Evolutionary conservation across 2,329 filamentous ascomycete genomes (phyloP), one percentile per base, ranked within the genome.

Genomic region (Exophiala sp.): DNA sequence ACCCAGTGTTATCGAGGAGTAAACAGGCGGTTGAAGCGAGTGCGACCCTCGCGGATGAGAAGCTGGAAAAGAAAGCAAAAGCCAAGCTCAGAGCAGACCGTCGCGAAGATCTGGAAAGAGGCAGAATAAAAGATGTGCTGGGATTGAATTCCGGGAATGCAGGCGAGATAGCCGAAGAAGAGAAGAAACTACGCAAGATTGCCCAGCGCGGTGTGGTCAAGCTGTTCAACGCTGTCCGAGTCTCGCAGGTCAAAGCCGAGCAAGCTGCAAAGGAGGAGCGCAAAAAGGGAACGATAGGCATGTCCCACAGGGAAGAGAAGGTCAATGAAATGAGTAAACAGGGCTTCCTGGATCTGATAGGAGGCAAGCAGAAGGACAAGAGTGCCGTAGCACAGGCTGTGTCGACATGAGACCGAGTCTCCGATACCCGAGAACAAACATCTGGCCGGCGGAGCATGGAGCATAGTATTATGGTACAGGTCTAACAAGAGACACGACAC

Each of bases 261-360:
- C 87, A 90, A 4, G 85, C 88, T 12, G 69, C 66, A 67, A 83
- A 78, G 69, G 82, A 83, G 61, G 80, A 84, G 45, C 82, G 82
- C 71, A 84, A 83, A 62, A 82, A 86, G 57, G 88, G 90, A 3
- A 77, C 95, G 0, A 81, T 96, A 32, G 92, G 92, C 1, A 84
- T 90, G 66, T 82, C 81, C 58, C 84, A 88, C 71, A 83, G 90
- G 61, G 87, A 95, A 72, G 90, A 95, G 73, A 91, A 87, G 75
- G 80, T 95, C 48, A 94, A 89, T 62, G 91, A 97, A 78, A 94
- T 99, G 86, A 95, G 88, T 70, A 95, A 95, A 76, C 89, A 96
- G 75, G 91, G 92, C 0, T 99, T 97, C 74, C 72, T 99, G 70
- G 92, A 97, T 58, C 74, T 97, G 70, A 96, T 99, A 68, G 78